phyloP scores from a whole-genome alignment of 306 rosid species.

The Dryas octopetala region DNA sequence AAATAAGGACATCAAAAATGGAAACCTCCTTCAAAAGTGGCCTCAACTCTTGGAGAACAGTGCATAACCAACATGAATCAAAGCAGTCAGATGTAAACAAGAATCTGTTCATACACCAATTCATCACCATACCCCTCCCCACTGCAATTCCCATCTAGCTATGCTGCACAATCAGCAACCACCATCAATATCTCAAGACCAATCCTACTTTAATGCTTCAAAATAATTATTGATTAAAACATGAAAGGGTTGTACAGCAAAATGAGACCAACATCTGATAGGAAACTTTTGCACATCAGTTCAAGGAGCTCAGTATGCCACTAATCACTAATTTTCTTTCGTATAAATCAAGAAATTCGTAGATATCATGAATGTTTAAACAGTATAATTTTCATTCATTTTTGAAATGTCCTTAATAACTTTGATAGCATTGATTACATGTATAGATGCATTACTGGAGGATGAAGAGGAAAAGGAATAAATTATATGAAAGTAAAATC shows the following conservation, averaged over 20 bases:
- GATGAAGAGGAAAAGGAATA: background rate
- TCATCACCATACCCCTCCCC: background rate
- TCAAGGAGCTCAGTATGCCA: no score
- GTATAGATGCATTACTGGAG: background rate
- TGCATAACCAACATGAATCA: background rate
- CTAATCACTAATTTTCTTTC: background rate
- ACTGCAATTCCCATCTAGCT: no score
- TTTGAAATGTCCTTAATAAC: no score
- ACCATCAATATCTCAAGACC: background rate
- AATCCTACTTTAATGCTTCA: background rate
- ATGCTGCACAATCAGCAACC: no score
- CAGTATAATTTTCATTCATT: background rate
- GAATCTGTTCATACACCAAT: background rate
- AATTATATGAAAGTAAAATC: background rate
- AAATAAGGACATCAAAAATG: no score
- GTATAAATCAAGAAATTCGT: background rate
- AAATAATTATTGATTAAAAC: background rate
- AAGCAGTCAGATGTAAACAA: background rate
- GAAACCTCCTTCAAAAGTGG: background rate
- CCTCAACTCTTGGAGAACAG: background rate
- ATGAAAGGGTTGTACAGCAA: no score
- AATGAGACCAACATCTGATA: background rate
- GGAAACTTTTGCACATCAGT: background rate
- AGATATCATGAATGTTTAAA: background rate
- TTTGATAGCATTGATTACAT: background rate